Conservation (phyloP, 768 basidiomycete genomes). For the Pleurotus tuber-regium region DNA sequence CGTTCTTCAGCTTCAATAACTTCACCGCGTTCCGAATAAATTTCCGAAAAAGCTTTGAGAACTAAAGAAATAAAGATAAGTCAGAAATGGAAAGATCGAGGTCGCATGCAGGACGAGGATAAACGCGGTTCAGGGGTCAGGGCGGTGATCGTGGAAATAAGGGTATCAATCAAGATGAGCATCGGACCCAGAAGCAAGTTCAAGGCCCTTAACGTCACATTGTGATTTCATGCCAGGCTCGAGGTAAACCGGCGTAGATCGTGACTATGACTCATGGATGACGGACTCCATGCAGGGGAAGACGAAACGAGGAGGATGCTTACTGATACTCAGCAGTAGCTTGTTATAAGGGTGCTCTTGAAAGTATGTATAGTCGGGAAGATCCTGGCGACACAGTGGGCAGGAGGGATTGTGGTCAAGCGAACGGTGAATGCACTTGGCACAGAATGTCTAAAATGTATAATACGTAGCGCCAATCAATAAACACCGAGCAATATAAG, state of each 20-base stretch:
- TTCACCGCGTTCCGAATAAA: slow-evolving; percentile 59
- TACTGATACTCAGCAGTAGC: slow-evolving; percentile 67
- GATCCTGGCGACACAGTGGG: slow-evolving; percentile 79
- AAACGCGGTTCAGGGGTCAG: not conserved
- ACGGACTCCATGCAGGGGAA: not conserved
- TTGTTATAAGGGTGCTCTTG: slow-evolving; percentile 80
- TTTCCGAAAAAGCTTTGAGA: slow-evolving; percentile 62
- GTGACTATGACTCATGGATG: not conserved
- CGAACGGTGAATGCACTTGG: slow-evolving; percentile 83
- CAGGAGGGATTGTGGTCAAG: slow-evolving; percentile 83
- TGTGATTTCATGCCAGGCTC: slow-evolving; percentile 10
- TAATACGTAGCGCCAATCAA: slow-evolving; percentile 2
- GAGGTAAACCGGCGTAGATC: slow-evolving; percentile 10
- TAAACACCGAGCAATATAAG: not conserved
- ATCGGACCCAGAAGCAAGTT: slow-evolving; percentile 7
- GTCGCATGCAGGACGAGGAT: not conserved
- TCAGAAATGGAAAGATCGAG: not conserved
- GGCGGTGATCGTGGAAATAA: not conserved
- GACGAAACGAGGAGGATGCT: slow-evolving; percentile 20
- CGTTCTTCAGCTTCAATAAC: slow-evolving; percentile 75
- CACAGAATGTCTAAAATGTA: slow-evolving; percentile 76
- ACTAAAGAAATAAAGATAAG: slow-evolving; percentile 35
- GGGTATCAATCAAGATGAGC: not conserved
- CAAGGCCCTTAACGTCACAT: slow-evolving; percentile 10
- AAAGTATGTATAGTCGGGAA: slow-evolving; percentile 77